phyloP scores from a whole-genome alignment of 768 basidiomycete species.

The Agaricus subrufescens region DNA sequence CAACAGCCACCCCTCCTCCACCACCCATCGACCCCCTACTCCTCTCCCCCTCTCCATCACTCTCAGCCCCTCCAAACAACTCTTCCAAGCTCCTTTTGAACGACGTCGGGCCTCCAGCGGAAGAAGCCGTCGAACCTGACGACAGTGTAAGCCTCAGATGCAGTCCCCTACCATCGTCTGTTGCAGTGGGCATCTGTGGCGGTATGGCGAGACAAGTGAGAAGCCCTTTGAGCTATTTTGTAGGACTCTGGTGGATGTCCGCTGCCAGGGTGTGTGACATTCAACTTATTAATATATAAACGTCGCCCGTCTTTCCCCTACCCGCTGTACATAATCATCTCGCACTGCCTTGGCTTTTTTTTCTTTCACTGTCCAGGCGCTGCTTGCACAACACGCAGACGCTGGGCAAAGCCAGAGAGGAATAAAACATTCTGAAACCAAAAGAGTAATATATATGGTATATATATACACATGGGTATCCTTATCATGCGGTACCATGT shows the following conservation, averaged over 20 bases:
- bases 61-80: constrained; percentile 6
- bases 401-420: too few relatives aligned
- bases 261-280: not conserved
- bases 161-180: constrained; percentile 3
- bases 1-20: not conserved
- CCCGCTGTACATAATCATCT: too few relatives aligned
- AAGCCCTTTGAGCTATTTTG: too few relatives aligned
- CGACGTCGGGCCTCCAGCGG: not conserved
- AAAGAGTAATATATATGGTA: not conserved
- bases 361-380: too few relatives aligned
- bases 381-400: too few relatives aligned
- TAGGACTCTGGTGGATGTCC: too few relatives aligned
- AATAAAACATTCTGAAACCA: not conserved
- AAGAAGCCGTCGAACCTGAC: not conserved
- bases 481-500: constrained; percentile 40
- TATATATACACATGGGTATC: too few relatives aligned
- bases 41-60: not conserved
- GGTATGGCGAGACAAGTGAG: not conserved
- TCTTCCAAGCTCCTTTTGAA: constrained; percentile 10
- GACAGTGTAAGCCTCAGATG: constrained; percentile 5
- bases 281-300: not conserved
- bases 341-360: too few relatives aligned
- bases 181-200: not conserved
- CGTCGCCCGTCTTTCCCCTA: too few relatives aligned
- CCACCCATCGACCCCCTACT: not conserved